Evolutionary conservation across 768 basidiomycete genomes (phyloP).

Genomic region (Suillus sp.): DNA sequence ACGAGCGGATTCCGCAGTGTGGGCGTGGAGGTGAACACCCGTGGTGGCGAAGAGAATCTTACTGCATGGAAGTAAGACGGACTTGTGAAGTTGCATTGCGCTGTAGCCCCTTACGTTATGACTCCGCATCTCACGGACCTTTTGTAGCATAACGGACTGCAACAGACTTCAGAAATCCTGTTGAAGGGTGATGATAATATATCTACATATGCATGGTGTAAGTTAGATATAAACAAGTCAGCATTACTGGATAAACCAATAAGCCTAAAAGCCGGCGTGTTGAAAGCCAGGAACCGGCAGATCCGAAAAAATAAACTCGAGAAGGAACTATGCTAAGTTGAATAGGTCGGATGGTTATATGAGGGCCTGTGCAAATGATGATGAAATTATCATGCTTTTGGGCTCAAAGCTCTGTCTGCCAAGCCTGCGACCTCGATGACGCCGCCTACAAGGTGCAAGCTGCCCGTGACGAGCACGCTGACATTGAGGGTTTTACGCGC

Average conservation of each 20-base stretch:
- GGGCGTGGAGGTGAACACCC: conserved; percentile 17
- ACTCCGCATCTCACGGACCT: not conserved
- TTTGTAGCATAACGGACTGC: not conserved
- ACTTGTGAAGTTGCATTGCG: not conserved
- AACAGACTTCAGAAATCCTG: conserved; percentile 22
- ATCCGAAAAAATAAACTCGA: not conserved
- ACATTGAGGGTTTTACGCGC: conserved; percentile 30
- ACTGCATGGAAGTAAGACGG: conserved; percentile 1
- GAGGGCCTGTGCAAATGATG: not conserved
- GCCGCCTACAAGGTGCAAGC: conserved; percentile 92
- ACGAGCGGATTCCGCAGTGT: conserved; percentile 6
- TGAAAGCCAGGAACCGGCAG: not conserved
- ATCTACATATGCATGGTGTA: conserved; percentile 2
- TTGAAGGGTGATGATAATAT: conserved; percentile 37
- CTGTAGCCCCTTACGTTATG: not conserved
- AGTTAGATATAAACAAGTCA: conserved; percentile 15
- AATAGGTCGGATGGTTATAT: not conserved
- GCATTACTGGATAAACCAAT: not conserved
- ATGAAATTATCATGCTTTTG: conserved; percentile 5
- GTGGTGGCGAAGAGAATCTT: conserved; percentile 8
- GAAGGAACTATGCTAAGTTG: not conserved
- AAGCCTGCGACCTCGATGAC: conserved; percentile 89
- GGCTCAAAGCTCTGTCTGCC: conserved; percentile 21
- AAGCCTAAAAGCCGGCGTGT: not conserved
- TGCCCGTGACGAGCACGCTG: conserved; percentile 87